Conservation (phyloP, 2,329 filamentous ascomycete genomes). For the Aureobasidium sp. region DNA sequence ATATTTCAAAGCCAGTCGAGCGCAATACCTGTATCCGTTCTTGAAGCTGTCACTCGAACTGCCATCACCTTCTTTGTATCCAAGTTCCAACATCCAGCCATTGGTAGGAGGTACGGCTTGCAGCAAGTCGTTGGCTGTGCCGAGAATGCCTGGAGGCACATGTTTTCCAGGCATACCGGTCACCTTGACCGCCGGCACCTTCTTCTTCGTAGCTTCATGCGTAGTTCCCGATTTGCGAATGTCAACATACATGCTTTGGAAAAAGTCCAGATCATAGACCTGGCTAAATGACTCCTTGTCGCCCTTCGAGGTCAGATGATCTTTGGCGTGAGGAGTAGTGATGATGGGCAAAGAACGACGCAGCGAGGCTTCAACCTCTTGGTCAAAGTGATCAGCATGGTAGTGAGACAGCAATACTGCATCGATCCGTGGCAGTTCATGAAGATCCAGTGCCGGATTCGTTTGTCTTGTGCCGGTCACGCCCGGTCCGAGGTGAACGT, state of each 20-base stretch:
- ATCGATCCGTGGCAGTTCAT: conserved; percentile 54
- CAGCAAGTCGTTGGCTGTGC: conserved; percentile 43
- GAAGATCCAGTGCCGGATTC: conserved; percentile 54
- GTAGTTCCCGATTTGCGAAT: conserved; percentile 24
- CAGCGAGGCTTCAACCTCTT: conserved; percentile 45
- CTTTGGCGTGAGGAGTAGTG: conserved; percentile 55
- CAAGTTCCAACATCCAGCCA: conserved; percentile 60
- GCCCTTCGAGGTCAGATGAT: conserved; percentile 40
- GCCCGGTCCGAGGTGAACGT: conserved; percentile 60
- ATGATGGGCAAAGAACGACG: conserved; percentile 54
- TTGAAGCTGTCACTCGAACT: conserved; percentile 29
- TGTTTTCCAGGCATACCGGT: conserved; percentile 61
- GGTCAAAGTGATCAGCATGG: conserved; percentile 54
- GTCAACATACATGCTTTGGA: conserved; percentile 45
- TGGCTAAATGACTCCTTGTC: conserved; percentile 46
- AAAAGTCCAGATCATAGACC: conserved; percentile 51
- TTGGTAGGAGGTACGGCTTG: conserved; percentile 56
- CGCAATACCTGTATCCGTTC: conserved; percentile 40
- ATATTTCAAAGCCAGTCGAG: background rate
- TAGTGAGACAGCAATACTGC: conserved; percentile 57
- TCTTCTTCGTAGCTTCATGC: conserved; percentile 19
- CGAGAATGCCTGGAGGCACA: conserved; percentile 42
- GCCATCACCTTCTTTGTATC: conserved; percentile 32
- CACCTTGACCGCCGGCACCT: conserved; percentile 45
- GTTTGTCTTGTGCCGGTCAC: conserved; percentile 50